phyloP scores from a whole-genome alignment of 2,329 filamentous ascomycete species.

The Diaporthe velutina region DNA sequence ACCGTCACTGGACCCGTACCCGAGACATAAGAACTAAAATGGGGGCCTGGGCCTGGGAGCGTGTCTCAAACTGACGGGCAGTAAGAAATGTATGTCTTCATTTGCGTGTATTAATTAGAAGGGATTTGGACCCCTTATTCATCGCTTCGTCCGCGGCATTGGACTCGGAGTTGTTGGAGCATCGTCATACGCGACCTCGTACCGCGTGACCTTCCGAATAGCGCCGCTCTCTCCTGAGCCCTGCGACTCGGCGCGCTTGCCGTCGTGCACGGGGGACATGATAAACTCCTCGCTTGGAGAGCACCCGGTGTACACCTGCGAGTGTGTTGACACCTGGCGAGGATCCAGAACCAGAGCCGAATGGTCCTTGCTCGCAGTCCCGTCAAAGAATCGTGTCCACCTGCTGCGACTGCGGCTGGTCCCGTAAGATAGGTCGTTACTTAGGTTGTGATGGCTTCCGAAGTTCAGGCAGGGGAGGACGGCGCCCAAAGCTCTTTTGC shows the following conservation, averaged over 20 bases:
- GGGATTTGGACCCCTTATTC: too few species aligned
- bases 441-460: not conserved
- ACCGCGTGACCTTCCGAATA: slow-evolving; percentile 16
- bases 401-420: not conserved
- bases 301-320: not conserved
- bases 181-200: slow-evolving; percentile 15
- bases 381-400: slow-evolving; percentile 14
- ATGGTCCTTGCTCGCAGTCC: not conserved
- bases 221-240: not conserved
- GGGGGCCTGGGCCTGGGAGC: not conserved
- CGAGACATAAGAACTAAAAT: not conserved
- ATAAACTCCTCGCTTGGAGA: slow-evolving; percentile 13
- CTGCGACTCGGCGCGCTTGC: not conserved
- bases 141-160: not conserved
- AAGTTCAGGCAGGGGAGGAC: not conserved
- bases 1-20: not conserved
- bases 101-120: not conserved
- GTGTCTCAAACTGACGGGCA: not conserved
- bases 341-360: not conserved
- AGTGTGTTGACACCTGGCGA: not conserved
- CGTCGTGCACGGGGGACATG: slow-evolving; percentile 8
- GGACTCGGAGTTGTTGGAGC: too few species aligned
- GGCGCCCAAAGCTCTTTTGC: not conserved
- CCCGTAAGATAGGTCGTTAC: not conserved
- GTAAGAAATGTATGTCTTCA: not conserved